Evolutionary conservation across 352 stramenopile genomes (phyloP), one percentile per base, ranked within the genome.

Genomic region (Pythium insidiosum): DNA sequence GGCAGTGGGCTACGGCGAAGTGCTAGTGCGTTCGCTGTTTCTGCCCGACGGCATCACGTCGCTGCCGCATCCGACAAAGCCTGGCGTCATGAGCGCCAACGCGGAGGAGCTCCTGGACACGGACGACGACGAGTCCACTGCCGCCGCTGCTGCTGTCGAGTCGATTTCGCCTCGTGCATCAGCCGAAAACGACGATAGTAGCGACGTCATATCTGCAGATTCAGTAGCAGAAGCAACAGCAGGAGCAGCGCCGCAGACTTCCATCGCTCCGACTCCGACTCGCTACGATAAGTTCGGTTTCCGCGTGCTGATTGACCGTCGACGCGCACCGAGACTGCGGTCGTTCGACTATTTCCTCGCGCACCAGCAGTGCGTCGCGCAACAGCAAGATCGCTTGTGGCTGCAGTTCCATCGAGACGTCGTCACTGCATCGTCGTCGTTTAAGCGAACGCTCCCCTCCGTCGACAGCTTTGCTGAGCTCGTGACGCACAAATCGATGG

Each of bases 11-110:
- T 33, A 69, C 16, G 54, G 63, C 1, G 60, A 73, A 38, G 33
- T 74, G 6, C 34, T 74, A 11, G 25, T 87, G 33, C 74, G 74
- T 2, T 78, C 74, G 6, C 38, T 83, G 10, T 87, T 87, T 30
- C 55, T 84, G 1, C 63, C 74, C 0, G 68, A 87, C 13, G 74
- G 71, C 0, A 63, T 82, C 18, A 61, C 61, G 5, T 45, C 54
- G 7, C 43, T 79, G 9, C 66, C 73, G 3, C 68, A 82, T 15
- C 67, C 65, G 4, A 76, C 51, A 2, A 39, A 58, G 12, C 23
- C 43, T 7, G 52, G 61, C 19, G 43, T 64, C 10, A 48, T 57
- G 18, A 72, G 65, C 34, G 52, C 52, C 19, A 74, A 64, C 4
- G 69, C 73, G 0, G 49, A 71, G 25, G 65, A 76, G 28, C 41